Conservation (phyloP, 768 basidiomycete species). For the Cyclocybe aegerita region DNA sequence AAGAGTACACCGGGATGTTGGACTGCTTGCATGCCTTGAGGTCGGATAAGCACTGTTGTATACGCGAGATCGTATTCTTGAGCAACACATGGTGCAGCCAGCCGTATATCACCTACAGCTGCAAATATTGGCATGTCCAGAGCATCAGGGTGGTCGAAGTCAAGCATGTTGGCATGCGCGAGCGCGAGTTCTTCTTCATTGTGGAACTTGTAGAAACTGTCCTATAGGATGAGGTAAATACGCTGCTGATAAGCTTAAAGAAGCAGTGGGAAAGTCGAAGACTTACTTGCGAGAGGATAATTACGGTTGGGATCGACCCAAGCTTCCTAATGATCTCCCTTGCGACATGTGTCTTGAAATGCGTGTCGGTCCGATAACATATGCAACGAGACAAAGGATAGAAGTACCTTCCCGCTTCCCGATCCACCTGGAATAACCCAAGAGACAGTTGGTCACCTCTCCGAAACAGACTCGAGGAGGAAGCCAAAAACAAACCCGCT, state of each 20-base stretch:
- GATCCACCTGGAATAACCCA: conserved; percentile 59
- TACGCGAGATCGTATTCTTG: not conserved
- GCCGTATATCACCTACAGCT: conserved; percentile 47
- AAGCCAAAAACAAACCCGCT: conserved; percentile 53
- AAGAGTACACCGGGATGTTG: conserved; percentile 95
- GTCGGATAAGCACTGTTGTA: conserved; percentile 73
- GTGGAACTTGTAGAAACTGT: conserved; percentile 91
- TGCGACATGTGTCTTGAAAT: conserved; percentile 76
- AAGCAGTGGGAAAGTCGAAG: not conserved
- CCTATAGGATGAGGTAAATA: conserved; percentile 41
- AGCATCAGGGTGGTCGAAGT: conserved; percentile 91
- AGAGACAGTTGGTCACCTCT: conserved; percentile 1
- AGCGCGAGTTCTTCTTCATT: conserved; percentile 74
- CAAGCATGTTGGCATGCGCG: conserved; percentile 79
- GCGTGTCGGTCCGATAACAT: conserved; percentile 2
- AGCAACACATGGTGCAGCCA: no score
- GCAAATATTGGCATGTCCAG: conserved; percentile 90
- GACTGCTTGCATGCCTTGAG: conserved; percentile 81
- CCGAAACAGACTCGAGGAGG: not conserved
- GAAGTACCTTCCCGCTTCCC: conserved; percentile 78
- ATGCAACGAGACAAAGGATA: not conserved
- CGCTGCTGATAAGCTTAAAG: not conserved
- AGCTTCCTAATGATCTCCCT: conserved; percentile 76
- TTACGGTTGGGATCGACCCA: conserved; percentile 83
- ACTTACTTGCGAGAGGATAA: conserved; percentile 84